A percentile compares a stretch with the other conserved stretches of the same genome.
These are phyloP conservation scores for Yamadazyma oceani DNA, from an alignment of 1,139 yeast species.

Conservation along the genomic window DNA sequence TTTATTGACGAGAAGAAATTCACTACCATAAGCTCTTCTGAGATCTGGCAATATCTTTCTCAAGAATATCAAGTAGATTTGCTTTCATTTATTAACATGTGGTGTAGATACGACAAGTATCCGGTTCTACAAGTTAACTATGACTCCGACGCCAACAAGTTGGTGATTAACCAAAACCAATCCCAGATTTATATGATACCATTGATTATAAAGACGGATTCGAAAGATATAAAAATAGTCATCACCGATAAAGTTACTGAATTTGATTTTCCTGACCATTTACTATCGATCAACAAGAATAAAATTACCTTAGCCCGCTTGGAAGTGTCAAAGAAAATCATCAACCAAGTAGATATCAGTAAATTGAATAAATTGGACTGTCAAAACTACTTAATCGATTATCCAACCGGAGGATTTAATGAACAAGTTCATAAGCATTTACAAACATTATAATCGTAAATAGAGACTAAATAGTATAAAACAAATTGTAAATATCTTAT, in stretches of 20 bases:
- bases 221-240: constrained; percentile 9
- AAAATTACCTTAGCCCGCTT: constrained; percentile 13
- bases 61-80: constrained; percentile 34
- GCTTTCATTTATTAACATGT: constrained; percentile 49
- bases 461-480: constrained; percentile 7
- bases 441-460: background rate
- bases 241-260: constrained; percentile 13
- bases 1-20: constrained; percentile 39
- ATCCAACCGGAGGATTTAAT: constrained; percentile 9
- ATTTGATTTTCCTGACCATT: constrained; percentile 7
- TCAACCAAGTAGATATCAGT: constrained; percentile 10
- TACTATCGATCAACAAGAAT: constrained; percentile 13
- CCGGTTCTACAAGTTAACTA: constrained; percentile 50
- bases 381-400: constrained; percentile 16
- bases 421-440: constrained; percentile 10
- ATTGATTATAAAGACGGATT: constrained; percentile 31
- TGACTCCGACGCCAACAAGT: constrained; percentile 19
- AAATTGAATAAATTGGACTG: constrained; percentile 13
- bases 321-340: constrained; percentile 15
- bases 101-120: constrained; percentile 59
- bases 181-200: constrained; percentile 54
- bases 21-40: constrained; percentile 51
- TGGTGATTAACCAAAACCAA: constrained; percentile 50
- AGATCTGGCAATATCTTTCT: constrained; percentile 50
- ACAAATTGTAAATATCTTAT: background rate